Evolutionary conservation across 139 green algal genomes (phyloP), one percentile per base, ranked within the genome.

Genomic region (Zygnema cylindricum): DNA sequence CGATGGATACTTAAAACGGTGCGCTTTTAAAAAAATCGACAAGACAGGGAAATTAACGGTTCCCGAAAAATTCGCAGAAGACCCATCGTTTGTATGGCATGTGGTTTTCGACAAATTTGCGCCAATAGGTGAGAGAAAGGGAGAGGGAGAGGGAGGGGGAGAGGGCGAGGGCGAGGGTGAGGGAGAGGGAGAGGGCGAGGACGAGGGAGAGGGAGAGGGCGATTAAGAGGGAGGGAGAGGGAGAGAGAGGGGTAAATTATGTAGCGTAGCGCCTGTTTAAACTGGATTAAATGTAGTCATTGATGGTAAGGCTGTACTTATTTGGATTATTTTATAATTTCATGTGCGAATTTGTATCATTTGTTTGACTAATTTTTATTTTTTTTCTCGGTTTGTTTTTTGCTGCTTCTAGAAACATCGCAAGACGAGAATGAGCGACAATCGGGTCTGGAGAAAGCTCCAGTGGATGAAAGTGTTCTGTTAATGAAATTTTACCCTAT

Each of bases 401-500:
- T 16, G 71, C 71, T 81, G 7, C 71, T 81, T 36, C 30, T 81
- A 32, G 21, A 81, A 21, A 11, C 30, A 21, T 7, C 11, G 41
- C 36, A 16, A 81, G 77, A 11, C 63, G 77, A 69, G 16, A 43
- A 73, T 77, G 78, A 25, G 42, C n/a, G n/a, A 35, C 55, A 54
- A 36, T 38, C 1, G 25, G 39, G 1, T 1, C 54, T 2, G 63
- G 82, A 88, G 82, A 25, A 22, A 0, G 63, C 57, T n/a, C 25
- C 32, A 35, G 55, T 90, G 76, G 85, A 90, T 32, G 77, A 90
- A 40, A 87, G 77, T 33, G 41, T 90, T 1, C n/a, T 88, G 0
- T 69, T 86, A 1, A 79, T 90, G 35, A 90, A 90, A 77, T 90
- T 90, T 77, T 90, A 90, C 54, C 33, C 36, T 76, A 43, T 88